A percentile compares a stretch with the other conserved stretches of the same genome.
These are phyloP conservation scores for Lojkania enalia DNA, from an alignment of 2,329 filamentous ascomycete species.

Conservation along the genomic window DNA sequence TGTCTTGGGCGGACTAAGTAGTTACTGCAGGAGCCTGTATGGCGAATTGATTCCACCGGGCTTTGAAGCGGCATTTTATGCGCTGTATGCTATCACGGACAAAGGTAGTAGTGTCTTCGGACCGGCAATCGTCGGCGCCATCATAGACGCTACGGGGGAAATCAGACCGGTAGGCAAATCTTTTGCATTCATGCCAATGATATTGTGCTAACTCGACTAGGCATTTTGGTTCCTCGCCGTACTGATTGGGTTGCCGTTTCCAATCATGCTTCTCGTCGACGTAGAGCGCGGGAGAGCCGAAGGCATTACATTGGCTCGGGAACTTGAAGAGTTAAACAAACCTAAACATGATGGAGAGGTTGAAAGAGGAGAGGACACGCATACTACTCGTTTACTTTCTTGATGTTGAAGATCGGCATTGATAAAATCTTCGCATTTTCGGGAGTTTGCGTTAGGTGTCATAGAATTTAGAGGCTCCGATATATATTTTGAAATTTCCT, in stretches of 20 bases:
- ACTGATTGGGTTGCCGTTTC: constrained; percentile 81
- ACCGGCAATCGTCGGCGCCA: constrained; percentile 87
- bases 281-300: constrained; percentile 63
- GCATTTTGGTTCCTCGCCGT: constrained; percentile 91
- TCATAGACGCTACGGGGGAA: constrained; percentile 71
- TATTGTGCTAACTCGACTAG: constrained; percentile 22
- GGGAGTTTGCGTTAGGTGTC: too few species aligned
- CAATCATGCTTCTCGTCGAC: constrained; percentile 82
- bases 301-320: constrained; percentile 45
- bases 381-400: too few species aligned
- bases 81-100: constrained; percentile 95
- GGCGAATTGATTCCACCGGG: constrained; percentile 93
- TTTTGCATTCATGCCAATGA: neutral
- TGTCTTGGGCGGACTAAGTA: constrained; percentile 88
- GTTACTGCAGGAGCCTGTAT: constrained; percentile 89
- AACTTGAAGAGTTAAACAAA: constrained; percentile 22
- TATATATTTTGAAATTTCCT: too few species aligned
- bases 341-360: too few species aligned
- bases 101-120: constrained; percentile 95
- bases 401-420: too few species aligned
- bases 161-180: constrained; percentile 51
- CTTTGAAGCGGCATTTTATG: constrained; percentile 94
- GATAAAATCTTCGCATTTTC: too few species aligned
- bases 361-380: too few species aligned
- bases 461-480: too few species aligned